Conservation (phyloP, 139 green algal species). For the Eudorina sp. region DNA sequence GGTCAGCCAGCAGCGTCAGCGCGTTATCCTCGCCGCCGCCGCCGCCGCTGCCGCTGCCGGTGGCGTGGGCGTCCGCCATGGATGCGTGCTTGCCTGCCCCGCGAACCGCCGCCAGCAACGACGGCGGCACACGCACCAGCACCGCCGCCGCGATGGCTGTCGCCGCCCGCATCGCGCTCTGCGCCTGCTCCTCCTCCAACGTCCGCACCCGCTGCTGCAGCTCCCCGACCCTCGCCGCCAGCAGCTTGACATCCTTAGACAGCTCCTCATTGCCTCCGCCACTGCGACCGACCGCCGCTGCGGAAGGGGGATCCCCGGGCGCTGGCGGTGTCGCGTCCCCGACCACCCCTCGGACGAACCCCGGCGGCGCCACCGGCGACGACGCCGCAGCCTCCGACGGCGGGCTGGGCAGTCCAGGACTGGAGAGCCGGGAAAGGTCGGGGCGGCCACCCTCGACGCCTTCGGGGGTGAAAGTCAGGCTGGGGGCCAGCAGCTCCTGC, state of each 20-base stretch:
- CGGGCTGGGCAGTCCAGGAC: neutral
- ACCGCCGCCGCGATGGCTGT: neutral
- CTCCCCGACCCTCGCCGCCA: neutral
- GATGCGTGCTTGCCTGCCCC: neutral
- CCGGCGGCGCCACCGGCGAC: neutral
- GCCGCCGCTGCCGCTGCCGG: neutral
- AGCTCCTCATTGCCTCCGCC: neutral
- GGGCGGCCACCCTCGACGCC: neutral
- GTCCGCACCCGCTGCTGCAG: neutral
- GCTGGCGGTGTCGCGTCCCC: too few species aligned
- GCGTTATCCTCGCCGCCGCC: neutral
- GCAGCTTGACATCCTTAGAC: neutral
- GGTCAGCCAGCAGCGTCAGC: neutral
- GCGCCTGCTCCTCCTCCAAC: slow-evolving; percentile 1
- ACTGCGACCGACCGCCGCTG: too few species aligned
- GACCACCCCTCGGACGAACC: neutral
- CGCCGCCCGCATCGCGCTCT: neutral
- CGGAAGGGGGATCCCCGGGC: neutral
- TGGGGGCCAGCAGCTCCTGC: neutral
- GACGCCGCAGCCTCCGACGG: neutral
- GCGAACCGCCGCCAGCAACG: slow-evolving; percentile 1
- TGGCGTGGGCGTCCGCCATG: neutral
- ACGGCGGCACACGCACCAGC: neutral
- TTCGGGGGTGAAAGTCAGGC: neutral
- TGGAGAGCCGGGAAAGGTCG: neutral